Percentiles rank a stretch among this genome's conserved stretches.
Evolutionary conservation across 768 basidiomycete species (phyloP).

Genomic region (Termitomyces sp.): DNA sequence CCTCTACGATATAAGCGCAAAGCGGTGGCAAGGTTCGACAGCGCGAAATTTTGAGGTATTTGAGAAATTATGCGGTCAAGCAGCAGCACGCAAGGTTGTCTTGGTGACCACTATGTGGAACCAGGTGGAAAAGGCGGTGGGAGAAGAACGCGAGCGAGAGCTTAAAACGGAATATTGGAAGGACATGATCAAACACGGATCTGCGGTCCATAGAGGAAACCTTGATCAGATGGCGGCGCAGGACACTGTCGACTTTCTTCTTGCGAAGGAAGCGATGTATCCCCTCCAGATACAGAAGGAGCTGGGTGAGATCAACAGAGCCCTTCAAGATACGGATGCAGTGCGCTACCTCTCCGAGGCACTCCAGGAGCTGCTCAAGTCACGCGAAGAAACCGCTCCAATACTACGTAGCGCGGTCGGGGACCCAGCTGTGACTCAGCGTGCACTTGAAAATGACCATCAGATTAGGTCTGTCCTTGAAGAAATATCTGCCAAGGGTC

Average conservation of each 20-base stretch:
- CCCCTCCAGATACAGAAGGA: constrained; percentile 10
- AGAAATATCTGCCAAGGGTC: background rate
- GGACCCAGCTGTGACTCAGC: background rate
- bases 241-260: constrained; percentile 13
- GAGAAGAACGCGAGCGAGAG: constrained; percentile 7
- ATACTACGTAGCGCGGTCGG: background rate
- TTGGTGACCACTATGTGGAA: constrained; percentile 14
- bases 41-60: constrained; percentile 13
- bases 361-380: constrained; percentile 2
- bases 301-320: constrained; percentile 5
- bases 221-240: constrained; percentile 7
- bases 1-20: constrained; percentile 10
- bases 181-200: constrained; percentile 9
- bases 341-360: constrained; percentile 5
- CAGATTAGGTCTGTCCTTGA: constrained; percentile 3
- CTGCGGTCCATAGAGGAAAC: constrained; percentile 3
- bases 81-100: constrained; percentile 10
- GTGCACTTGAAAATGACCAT: constrained; percentile 2
- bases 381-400: constrained; percentile 6
- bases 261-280: constrained; percentile 10
- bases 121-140: background rate
- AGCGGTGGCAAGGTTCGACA: constrained; percentile 8
- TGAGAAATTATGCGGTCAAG: constrained; percentile 12
- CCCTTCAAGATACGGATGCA: constrained; percentile 5
- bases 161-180: constrained; percentile 7